Base-by-base conservation (phyloP, 257 asterid species). In the Thymus mandschuricus region DNA sequence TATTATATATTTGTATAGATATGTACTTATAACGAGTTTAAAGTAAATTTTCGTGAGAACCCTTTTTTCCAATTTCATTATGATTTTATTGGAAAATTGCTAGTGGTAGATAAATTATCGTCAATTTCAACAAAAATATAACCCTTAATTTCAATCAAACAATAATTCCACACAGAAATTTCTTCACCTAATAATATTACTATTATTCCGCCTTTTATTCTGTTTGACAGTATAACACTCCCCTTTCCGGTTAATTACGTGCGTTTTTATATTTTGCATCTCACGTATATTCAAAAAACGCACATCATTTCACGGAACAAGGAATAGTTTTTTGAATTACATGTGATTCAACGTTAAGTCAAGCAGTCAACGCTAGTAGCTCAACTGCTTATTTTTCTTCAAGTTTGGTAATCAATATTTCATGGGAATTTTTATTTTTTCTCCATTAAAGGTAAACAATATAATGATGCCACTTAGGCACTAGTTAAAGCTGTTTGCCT, bases 311-410 rank as follows among this genome's bases (percentile, higher is more conserved):
- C 21, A 21, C 21, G 21, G 21, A 21, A 21, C 21, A 21, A 21
- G 21, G 21, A 21, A 21, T 21, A 21, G 21, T 21, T 11, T 40
- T 70, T 0, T 10, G 0, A 6, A 66, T 68, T 77, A 66, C 80
- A 74, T 77, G 72, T 52, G 75, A 64, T 60, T 52, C 70, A 45
- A 69, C 61, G 56, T 40, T 38, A 72, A 76, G 86, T 82, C 86
- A 72, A 82, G 57, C 76, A 79, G 83, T 75, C 75, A 82, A 82
- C 86, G 68, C 61, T 65, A 55, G 86, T 79, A 48, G 86, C 70
- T 82, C 71, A 82, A 66, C 86, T 72, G 83, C 86, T 72, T 50
- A 68, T 52, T 69, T 52, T 69, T 60, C 77, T 69, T 56, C 29
- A 64, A 46, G 78, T 82, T 81, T 50, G 86, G 81, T 82, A 69